phyloP scores from a whole-genome alignment of 208 protist genomes.

The Acanthamoeba royreba region DNA sequence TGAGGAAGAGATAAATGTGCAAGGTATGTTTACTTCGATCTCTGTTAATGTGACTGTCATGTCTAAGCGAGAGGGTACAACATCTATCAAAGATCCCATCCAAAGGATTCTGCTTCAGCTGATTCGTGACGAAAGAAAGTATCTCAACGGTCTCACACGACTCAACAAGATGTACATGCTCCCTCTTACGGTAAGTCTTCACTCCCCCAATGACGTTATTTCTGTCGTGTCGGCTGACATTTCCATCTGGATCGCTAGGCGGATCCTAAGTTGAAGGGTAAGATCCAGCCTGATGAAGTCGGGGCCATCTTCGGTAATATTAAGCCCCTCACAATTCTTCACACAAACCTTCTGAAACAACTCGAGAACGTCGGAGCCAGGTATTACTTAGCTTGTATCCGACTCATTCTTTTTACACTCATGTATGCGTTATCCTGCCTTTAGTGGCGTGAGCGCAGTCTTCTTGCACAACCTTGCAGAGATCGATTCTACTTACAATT shows the following conservation, averaged over 20 bases:
- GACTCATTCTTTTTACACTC: too few relatives aligned
- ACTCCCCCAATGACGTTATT: too few relatives aligned
- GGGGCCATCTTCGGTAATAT: constrained; percentile 32
- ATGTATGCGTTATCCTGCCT: too few relatives aligned
- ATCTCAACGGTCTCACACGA: neutral
- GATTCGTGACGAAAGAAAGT: constrained; percentile 2
- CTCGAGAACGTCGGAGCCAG: neutral
- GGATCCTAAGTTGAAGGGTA: constrained; percentile 28
- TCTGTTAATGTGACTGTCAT: too few relatives aligned
- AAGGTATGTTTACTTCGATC: neutral
- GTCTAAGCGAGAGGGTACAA: too few relatives aligned
- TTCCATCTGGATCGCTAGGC: neutral
- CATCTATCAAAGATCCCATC: constrained; percentile 8
- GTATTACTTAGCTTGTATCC: too few relatives aligned
- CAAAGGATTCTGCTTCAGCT: neutral
- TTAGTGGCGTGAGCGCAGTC: neutral
- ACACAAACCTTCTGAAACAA: constrained; percentile 8
- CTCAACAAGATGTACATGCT: constrained; percentile 34
- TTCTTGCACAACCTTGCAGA: neutral
- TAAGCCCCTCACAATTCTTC: neutral
- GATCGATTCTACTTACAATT: neutral
- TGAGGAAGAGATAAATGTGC: neutral
- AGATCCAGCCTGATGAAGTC: constrained; percentile 16
- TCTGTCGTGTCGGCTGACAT: too few relatives aligned
- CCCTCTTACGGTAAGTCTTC: constrained; percentile 27